phyloP scores from a whole-genome alignment of 805 yeast species.

The Cyberlindnera suaveolens region DNA sequence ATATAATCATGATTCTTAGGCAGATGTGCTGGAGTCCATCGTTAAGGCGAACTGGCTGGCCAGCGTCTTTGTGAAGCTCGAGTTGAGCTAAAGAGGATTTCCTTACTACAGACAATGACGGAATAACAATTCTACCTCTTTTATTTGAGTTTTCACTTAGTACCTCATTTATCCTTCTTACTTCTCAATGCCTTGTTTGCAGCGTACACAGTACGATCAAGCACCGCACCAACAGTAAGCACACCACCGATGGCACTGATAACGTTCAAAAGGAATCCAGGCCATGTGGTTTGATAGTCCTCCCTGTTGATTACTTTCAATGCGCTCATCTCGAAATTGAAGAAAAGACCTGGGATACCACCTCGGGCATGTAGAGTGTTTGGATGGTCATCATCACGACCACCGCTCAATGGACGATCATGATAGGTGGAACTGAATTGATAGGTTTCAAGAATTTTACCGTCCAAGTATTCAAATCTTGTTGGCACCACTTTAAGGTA shows the following conservation, averaged over 20 bases:
- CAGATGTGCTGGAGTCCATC: no score
- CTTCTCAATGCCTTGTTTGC: conserved; percentile 73
- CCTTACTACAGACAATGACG: no score
- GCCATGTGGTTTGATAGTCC: conserved; percentile 61
- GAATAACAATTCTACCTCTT: no score
- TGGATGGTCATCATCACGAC: conserved; percentile 87
- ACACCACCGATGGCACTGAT: conserved; percentile 92
- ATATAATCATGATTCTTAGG: no score
- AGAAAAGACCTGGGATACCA: conserved; percentile 85
- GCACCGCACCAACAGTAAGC: conserved; percentile 81
- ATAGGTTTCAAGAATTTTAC: conserved; percentile 61
- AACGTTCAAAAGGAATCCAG: conserved; percentile 74
- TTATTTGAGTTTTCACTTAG: no score
- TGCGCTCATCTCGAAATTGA: conserved; percentile 89
- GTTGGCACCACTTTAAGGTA: conserved; percentile 88
- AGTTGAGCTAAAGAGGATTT: no score
- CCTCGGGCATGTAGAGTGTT: conserved; percentile 77
- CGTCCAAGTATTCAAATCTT: conserved; percentile 64
- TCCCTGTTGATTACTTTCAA: conserved; percentile 85
- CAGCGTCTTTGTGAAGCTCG: no score
- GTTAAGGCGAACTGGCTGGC: no score
- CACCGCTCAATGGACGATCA: conserved; percentile 80
- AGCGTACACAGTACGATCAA: conserved; percentile 84
- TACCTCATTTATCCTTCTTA: conserved; percentile 44
- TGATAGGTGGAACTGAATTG: conserved; percentile 88